A percentile compares a stretch with the other conserved stretches of the same genome.
phyloP scores from a whole-genome alignment of 495 filamentous ascomycete species.

The Podospora fimiseda region DNA sequence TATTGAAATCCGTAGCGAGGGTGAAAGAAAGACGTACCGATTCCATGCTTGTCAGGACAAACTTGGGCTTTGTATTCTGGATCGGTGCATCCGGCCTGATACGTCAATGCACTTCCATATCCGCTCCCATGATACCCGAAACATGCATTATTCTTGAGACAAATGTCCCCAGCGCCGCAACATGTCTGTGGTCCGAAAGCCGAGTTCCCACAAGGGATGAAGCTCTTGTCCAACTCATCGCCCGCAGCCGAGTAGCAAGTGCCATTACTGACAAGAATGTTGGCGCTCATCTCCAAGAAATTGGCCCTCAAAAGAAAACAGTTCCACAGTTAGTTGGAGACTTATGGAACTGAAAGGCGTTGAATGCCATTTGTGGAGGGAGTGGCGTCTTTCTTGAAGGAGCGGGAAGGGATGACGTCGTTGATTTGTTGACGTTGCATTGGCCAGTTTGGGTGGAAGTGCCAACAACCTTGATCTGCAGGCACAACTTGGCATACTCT shows the following conservation, averaged over 20 bases:
- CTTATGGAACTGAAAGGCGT: background rate
- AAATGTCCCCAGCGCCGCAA: constrained; percentile 23
- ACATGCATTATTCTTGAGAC: constrained; percentile 19
- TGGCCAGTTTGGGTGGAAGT: no score
- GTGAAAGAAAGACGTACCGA: constrained; percentile 16
- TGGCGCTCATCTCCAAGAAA: background rate
- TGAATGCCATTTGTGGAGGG: background rate
- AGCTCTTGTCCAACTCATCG: constrained; percentile 17
- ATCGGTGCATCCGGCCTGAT: constrained; percentile 23
- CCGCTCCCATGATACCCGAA: constrained; percentile 19
- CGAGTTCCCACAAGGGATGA: constrained; percentile 25
- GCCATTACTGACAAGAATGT: constrained; percentile 23
- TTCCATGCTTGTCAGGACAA: constrained; percentile 19
- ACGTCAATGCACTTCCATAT: constrained; percentile 21
- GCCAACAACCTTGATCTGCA: no score
- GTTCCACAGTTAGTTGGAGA: background rate
- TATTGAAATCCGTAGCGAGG: background rate
- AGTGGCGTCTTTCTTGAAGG: background rate
- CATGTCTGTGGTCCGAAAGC: constrained; percentile 19
- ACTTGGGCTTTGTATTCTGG: constrained; percentile 17
- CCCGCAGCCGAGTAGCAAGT: constrained; percentile 23
- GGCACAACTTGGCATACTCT: no score
- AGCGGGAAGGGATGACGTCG: background rate
- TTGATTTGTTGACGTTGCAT: background rate
- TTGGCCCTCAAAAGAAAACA: background rate